Evolutionary conservation across 2,329 filamentous ascomycete genomes (phyloP).

Genomic region (Monosporascus sp.): DNA sequence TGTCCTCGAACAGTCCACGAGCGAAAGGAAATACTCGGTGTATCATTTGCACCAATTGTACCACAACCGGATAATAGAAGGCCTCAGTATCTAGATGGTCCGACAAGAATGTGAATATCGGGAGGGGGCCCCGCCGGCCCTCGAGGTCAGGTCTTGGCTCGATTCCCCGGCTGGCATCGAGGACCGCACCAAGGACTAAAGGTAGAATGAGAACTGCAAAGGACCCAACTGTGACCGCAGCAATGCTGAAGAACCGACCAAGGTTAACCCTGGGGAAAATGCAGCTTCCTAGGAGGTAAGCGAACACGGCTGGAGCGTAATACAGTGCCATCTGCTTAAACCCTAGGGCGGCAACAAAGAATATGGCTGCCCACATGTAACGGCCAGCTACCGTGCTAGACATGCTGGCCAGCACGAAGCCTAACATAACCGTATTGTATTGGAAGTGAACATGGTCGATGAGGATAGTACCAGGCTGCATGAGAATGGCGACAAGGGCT

Average conservation of each 20-base stretch:
- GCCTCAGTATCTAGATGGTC: slow-evolving; percentile 57
- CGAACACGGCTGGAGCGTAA: slow-evolving; percentile 89
- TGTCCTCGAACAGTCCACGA: slow-evolving; percentile 95
- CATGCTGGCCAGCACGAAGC: slow-evolving; percentile 78
- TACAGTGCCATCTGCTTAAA: slow-evolving; percentile 99
- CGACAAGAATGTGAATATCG: slow-evolving; percentile 54
- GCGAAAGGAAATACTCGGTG: slow-evolving; percentile 96
- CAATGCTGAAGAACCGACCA: slow-evolving; percentile 67
- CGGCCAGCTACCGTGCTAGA: slow-evolving; percentile 83
- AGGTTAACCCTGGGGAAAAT: slow-evolving; percentile 67
- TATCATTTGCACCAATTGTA: slow-evolving; percentile 77
- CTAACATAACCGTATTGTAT: slow-evolving; percentile 98
- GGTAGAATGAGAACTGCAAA: slow-evolving; percentile 75
- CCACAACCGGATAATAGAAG: slow-evolving; percentile 66
- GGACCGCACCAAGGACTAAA: slow-evolving; percentile 64
- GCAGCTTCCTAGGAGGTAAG: slow-evolving; percentile 83
- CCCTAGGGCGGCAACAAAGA: slow-evolving; percentile 88
- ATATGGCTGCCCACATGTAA: slow-evolving; percentile 82
- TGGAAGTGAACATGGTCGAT: slow-evolving; percentile 85
- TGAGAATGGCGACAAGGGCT: slow-evolving; percentile 80
- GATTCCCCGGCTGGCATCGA: slow-evolving; percentile 62
- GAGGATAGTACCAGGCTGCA: slow-evolving; percentile 86
- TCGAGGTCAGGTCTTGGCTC: slow-evolving; percentile 50
- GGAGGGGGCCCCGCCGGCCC: slow-evolving; percentile 55
- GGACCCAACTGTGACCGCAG: slow-evolving; percentile 63